Base-by-base conservation (phyloP, 768 basidiomycete species). In the Lentinula detonsa region DNA sequence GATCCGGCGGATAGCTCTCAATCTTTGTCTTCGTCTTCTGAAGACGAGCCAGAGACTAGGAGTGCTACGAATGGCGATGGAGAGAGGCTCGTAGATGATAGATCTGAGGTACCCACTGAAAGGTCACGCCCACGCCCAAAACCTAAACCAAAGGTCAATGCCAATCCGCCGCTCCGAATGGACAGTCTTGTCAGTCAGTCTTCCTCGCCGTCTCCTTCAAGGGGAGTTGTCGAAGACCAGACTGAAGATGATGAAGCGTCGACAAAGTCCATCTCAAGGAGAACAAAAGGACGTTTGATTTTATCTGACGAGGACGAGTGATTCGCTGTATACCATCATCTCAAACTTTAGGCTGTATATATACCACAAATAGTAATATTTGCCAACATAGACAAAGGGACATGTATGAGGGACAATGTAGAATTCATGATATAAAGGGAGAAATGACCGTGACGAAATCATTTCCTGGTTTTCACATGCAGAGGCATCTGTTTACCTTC, bases 101-200 rank as follows among this genome's bases (percentile, higher is more conserved):
- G 57, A 61, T 45, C 54, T 56, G 23, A 23, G 46, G 34, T 43
- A 34, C 39, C 40, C 11, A 39, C 43, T 28, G 40, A 56, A 23
- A 56, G 28, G 57, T 72, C 76, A 11, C 74, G 68, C 56, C 78
- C 80, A 3, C 78, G 78, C 23, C 68, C 81, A 35, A 74, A 75
- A 53, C 79, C 77, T 52, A 76, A 75, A 61, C 67, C 72, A n/a
- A 61, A 62, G 45, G 33, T n/a, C 42, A 16, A 18, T 35, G 45
- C 34, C 23, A 31, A 8, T 18, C 8, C 9, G 13, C 53, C 9
- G n/a, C 4, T 55, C 13, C 51, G 37, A 21, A 33, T 54, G 3
- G 50, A 40, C 43, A 15, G 57, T 10, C 8, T 13, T 42, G 21
- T 56, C 16, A 33, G 28, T 8, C 18, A 35, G 15, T 10, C 34